Evolutionary conservation across 257 asterid species (phyloP).

Genomic region (Agastache rugosa): DNA sequence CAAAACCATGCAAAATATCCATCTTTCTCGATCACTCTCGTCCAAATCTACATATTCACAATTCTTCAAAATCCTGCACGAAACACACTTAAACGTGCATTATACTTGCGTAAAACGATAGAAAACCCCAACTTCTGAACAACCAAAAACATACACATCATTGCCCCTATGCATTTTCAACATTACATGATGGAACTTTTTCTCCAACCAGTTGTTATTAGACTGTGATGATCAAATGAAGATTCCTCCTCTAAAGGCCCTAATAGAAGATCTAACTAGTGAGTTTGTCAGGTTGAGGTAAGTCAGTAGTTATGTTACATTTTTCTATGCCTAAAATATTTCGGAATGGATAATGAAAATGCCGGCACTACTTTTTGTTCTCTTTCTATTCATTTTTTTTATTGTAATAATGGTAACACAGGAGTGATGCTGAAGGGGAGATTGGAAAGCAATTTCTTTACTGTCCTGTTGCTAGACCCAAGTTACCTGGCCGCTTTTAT

Average conservation of each 20-base stretch:
- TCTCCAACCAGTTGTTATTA: constrained; percentile 47
- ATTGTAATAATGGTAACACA: constrained; percentile 14
- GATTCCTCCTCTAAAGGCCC: constrained; percentile 54
- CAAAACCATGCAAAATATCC: too few species aligned
- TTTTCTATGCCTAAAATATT: background rate
- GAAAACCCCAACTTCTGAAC: too few species aligned
- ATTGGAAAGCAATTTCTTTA: constrained; percentile 52
- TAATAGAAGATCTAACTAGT: constrained; percentile 46
- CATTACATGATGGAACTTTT: background rate
- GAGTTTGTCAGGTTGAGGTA: constrained; percentile 52
- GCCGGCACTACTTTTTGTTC: background rate
- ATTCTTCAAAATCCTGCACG: too few species aligned
- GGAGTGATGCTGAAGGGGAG: constrained; percentile 56
- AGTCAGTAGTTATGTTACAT: background rate
- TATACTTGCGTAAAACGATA: too few species aligned
- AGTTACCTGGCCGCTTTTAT: constrained; percentile 63
- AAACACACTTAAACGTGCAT: too few species aligned
- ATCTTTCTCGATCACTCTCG: too few species aligned
- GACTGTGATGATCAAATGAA: constrained; percentile 60
- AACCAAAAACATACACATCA: too few species aligned
- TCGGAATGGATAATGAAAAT: background rate
- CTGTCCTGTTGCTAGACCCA: constrained; percentile 51
- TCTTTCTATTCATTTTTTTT: constrained; percentile 11
- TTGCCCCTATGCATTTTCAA: background rate
- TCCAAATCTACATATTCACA: too few species aligned